phyloP scores from a whole-genome alignment of 2,329 filamentous ascomycete genomes.

The Chrysosporium queenslandicum region DNA sequence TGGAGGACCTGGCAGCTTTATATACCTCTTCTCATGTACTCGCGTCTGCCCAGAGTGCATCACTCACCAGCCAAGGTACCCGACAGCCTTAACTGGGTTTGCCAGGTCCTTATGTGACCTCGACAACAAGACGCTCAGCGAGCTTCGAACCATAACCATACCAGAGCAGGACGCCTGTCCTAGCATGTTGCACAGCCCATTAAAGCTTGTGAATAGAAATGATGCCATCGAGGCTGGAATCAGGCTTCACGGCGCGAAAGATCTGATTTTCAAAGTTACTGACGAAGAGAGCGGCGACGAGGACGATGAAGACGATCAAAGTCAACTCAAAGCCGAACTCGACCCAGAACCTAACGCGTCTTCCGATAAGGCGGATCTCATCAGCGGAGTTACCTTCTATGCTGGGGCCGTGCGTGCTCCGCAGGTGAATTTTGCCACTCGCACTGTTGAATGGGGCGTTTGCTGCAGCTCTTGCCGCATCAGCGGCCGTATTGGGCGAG shows the following conservation, averaged over 20 bases:
- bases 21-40: slow-evolving; percentile 28
- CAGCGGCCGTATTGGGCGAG: not conserved
- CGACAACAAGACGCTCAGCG: not conserved
- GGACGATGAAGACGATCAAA: not conserved
- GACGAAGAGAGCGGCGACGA: not conserved
- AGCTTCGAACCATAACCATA: slow-evolving; percentile 6
- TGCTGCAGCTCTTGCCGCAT: slow-evolving; percentile 3
- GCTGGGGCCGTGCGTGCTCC: slow-evolving; percentile 7
- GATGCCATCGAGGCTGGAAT: not conserved
- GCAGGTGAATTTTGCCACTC: not conserved
- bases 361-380: slow-evolving; percentile 3
- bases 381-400: slow-evolving; percentile 1
- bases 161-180: not conserved
- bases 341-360: not conserved
- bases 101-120: slow-evolving; percentile 1
- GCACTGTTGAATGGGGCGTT: slow-evolving; percentile 3
- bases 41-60: slow-evolving; percentile 27
- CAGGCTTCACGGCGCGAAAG: not conserved
- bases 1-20: slow-evolving; percentile 23
- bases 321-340: not conserved
- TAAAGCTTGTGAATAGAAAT: not conserved
- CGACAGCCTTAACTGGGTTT: not conserved
- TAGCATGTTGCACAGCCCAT: not conserved
- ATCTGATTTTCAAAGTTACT: not conserved
- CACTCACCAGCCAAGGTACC: not conserved